phyloP scores from a whole-genome alignment of 2,329 filamentous ascomycete species.

The Hymenoscyphus repandus region DNA sequence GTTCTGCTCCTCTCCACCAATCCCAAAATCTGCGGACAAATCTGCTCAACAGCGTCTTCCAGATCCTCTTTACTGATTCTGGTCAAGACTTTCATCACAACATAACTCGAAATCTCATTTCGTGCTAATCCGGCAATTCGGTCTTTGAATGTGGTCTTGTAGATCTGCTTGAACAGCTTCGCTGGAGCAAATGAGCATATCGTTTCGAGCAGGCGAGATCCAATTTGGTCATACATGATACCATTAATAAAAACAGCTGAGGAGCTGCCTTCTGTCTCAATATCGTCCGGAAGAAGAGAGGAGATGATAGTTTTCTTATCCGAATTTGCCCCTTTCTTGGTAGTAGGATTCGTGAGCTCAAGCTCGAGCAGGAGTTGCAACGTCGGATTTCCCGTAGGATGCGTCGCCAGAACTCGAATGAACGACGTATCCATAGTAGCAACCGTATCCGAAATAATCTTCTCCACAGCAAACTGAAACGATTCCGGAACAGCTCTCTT shows the following conservation, averaged over 20 bases:
- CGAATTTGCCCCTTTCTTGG: conserved; percentile 55
- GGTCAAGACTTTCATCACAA: conserved; percentile 76
- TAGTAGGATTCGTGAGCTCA: conserved; percentile 70
- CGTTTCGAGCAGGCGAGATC: conserved; percentile 83
- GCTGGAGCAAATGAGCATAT: conserved; percentile 76
- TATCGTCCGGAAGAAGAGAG: conserved; percentile 73
- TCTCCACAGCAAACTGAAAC: conserved; percentile 71
- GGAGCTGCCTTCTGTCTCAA: conserved; percentile 66
- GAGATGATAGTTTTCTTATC: conserved; percentile 56
- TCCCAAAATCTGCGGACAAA: conserved; percentile 66
- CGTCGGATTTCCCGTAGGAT: conserved; percentile 86
- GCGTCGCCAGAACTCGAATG: conserved; percentile 76
- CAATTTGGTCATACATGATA: conserved; percentile 84
- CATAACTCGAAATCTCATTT: conserved; percentile 87
- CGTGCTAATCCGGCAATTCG: conserved; percentile 75
- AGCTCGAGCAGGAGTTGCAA: conserved; percentile 87
- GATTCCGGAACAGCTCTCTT: conserved; percentile 66
- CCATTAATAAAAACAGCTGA: conserved; percentile 78
- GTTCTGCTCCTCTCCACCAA: conserved; percentile 72
- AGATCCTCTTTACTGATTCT: conserved; percentile 84
- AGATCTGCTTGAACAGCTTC: conserved; percentile 85
- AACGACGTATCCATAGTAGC: conserved; percentile 72
- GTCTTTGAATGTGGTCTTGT: conserved; percentile 72
- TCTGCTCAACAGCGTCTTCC: conserved; percentile 62
- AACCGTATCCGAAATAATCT: conserved; percentile 75